Evolutionary conservation across 805 yeast species (phyloP).

Genomic region (Tetrapisispora namnaoensis): DNA sequence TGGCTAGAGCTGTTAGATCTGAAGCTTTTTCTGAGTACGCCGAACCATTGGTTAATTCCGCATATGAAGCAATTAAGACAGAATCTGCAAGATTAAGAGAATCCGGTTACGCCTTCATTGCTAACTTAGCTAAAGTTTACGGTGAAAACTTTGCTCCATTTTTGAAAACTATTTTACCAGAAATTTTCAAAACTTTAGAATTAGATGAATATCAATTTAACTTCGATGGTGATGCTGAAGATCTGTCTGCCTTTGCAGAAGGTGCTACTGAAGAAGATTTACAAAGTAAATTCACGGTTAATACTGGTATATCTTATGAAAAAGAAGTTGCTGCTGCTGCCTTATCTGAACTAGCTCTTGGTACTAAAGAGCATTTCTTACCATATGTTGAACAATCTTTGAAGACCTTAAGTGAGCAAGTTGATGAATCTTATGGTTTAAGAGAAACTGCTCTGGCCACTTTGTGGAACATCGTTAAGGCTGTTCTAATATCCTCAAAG

Average conservation of each 20-base stretch:
- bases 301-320: conserved; percentile 91
- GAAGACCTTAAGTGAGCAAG: conserved; percentile 55
- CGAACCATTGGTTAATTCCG: conserved; percentile 79
- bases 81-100: conserved; percentile 84
- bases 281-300: conserved; percentile 69
- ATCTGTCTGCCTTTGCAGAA: conserved; percentile 34
- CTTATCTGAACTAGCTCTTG: conserved; percentile 75
- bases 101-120: conserved; percentile 86
- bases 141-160: conserved; percentile 83
- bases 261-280: conserved; percentile 51
- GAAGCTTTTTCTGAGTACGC: conserved; percentile 80
- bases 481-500: conserved; percentile 46
- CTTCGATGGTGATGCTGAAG: conserved; percentile 44
- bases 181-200: conserved; percentile 69
- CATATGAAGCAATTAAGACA: conserved; percentile 66
- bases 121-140: conserved; percentile 90
- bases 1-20: conserved; percentile 95
- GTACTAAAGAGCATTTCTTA: conserved; percentile 73
- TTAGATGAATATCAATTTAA: conserved; percentile 76
- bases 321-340: conserved; percentile 94
- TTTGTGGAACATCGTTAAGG: conserved; percentile 72
- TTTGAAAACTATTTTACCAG: conserved; percentile 74
- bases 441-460: conserved; percentile 77
- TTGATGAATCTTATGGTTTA: conserved; percentile 81
- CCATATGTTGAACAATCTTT: conserved; percentile 66